Conservation (phyloP, 2,329 filamentous ascomycete species). For the Fusarium ramigenum region DNA sequence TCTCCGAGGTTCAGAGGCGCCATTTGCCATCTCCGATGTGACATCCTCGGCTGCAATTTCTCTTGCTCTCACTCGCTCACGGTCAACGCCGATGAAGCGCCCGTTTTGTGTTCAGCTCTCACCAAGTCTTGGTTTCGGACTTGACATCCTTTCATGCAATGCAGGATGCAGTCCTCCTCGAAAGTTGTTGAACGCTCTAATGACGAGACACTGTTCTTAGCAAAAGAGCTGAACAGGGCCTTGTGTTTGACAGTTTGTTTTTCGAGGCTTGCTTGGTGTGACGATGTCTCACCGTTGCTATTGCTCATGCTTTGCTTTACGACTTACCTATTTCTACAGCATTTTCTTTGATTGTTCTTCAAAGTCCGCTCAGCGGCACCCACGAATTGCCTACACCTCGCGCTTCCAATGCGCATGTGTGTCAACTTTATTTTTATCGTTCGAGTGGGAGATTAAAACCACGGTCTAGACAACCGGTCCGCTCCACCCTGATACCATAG, state of each 20-base stretch:
- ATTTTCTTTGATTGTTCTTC: background rate
- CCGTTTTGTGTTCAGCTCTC: constrained; percentile 1
- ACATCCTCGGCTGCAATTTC: background rate
- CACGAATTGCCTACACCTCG: constrained; percentile 71
- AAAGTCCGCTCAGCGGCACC: constrained; percentile 47
- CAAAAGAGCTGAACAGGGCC: background rate
- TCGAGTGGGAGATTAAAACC: constrained; percentile 70
- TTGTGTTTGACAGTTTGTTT: constrained; percentile 10
- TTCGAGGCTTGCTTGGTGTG: background rate
- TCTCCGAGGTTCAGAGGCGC: constrained; percentile 7
- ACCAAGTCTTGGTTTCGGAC: constrained; percentile 6
- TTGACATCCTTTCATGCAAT: constrained; percentile 20
- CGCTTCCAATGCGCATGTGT: constrained; percentile 66
- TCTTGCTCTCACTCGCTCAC: background rate
- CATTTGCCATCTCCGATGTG: constrained; percentile 17
- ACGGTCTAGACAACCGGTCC: constrained; percentile 75
- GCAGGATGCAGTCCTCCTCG: constrained; percentile 2
- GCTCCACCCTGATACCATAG: constrained; percentile 72
- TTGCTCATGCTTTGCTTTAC: background rate
- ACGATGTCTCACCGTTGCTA: constrained; percentile 28
- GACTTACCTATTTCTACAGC: constrained; percentile 1
- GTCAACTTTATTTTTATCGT: constrained; percentile 66
- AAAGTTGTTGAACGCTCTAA: constrained; percentile 21
- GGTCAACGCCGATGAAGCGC: constrained; percentile 16
- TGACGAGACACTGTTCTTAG: constrained; percentile 1